These are phyloP conservation scores for Porcisia deanei DNA, from an alignment of 208 protist genomes.

Conservation along the genomic window DNA sequence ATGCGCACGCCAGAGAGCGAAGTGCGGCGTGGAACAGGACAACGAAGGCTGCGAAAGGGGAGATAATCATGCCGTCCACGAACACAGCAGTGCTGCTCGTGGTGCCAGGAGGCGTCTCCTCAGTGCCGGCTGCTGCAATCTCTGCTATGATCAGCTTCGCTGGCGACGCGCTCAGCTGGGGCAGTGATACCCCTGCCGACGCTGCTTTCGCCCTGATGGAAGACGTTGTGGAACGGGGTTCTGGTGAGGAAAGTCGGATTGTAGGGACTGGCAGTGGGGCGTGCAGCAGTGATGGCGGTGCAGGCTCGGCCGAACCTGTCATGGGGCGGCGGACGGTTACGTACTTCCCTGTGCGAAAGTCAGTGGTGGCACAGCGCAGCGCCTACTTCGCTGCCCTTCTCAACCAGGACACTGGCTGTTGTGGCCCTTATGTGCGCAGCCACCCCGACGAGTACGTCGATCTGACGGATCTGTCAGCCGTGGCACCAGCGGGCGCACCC, in stretches of 20 bases:
- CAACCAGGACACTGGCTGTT: background rate
- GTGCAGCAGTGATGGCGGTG: background rate
- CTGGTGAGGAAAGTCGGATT: background rate
- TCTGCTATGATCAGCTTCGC: slow-evolving; percentile 14
- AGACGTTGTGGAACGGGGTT: background rate
- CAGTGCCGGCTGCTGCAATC: background rate
- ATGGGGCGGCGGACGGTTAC: slow-evolving; percentile 12
- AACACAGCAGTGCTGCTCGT: slow-evolving; percentile 7
- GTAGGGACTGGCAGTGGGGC: background rate
- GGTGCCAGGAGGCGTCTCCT: slow-evolving; percentile 19
- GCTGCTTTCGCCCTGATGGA: slow-evolving; percentile 22
- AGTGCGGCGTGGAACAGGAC: background rate
- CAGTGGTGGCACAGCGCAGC: slow-evolving; percentile 12
- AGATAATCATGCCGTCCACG: background rate
- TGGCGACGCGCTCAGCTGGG: slow-evolving; percentile 11
- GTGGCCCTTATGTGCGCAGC: slow-evolving; percentile 28
- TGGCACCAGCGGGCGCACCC: background rate
- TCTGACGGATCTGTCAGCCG: slow-evolving; percentile 10
- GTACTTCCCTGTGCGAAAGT: slow-evolving; percentile 21
- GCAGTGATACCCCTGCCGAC: slow-evolving; percentile 11
- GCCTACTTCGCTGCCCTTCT: slow-evolving; percentile 23
- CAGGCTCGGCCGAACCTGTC: background rate
- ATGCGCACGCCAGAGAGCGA: background rate
- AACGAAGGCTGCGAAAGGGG: background rate
- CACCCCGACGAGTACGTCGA: slow-evolving; percentile 29